Base-by-base conservation (phyloP, 306 rosid genomes). In the Oemleria cerasiformis region DNA sequence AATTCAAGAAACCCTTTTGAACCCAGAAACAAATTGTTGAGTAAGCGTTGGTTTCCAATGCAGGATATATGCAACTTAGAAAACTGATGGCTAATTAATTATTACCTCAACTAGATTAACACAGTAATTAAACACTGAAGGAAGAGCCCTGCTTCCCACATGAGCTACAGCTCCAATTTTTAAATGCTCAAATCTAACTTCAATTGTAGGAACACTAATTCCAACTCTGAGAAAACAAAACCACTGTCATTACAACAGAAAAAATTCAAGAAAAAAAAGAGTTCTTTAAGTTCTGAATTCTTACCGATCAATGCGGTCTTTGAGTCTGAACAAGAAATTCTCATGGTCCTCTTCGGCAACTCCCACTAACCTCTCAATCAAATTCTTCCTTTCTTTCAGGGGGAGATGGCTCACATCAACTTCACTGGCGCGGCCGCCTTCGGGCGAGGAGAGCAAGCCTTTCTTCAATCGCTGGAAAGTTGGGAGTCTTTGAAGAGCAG, bases 331-430 rank as follows among this genome's bases (percentile, higher is more conserved):
- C 77, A 73, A 73, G 14, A 73, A 73, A 11, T 62, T 62, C 61
- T 62, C 69, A 50, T 48, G 63, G 40, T 63, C 77, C 14, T 73
- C 70, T 9, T 73, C 70, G 0, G 61, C 76, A 13, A 49, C 43
- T 62, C 77, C 77, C 8, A 73, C 76, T 0, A 73, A 65, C 62
- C 77, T 63, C 25, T 73, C 70, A 11, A 73, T 39, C 77, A 73
- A 73, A 36, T 50, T 11, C 30, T 73, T 73, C 41, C 50, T 39
- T 23, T 73, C 77, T 73, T 49, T 42, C 48, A 49, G 12, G 13
- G 40, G 25, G 39, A 62, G 70, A 17, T 9, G 13, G 13, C 41
- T 44, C 23, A 73, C 40, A 1, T 73, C 77, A 8, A 73, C 69
- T 16, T 73, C 70, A 12, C 43, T 51, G 38, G 76, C 40, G 4